Base-by-base conservation (phyloP, 169 alveolate species). In the Eimeria sp. region DNA sequence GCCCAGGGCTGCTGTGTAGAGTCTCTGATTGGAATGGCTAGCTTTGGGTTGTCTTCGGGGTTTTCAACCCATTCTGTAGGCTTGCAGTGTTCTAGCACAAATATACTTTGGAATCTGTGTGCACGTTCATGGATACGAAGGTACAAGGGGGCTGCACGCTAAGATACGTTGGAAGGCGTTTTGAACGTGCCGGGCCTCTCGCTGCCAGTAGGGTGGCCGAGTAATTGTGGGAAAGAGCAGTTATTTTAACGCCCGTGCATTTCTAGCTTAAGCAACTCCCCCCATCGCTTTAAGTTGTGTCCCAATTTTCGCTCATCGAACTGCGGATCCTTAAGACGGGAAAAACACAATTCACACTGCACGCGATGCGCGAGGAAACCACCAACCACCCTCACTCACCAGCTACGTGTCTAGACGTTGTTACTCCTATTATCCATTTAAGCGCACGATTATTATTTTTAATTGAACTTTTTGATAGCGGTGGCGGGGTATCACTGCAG, bases 371-470 rank as follows among this genome's bases (percentile, higher is more conserved):
- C 63, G 58, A 11, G 86, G 45, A 16, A 75, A 45, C 86, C 86
- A 75, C 86, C 86, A 5, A 75, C 54, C 86, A 43, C n/a, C 54
- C 9, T 22, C 63, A 22, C 30, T 43, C 78, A 45, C 86, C 86
- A 75, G 86, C 86, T 61, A 58, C 86, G 61, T 47, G 86, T 75
- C 86, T 75, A 1, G 86, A 75, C 61, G 45, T 75, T 75, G 27
- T 75, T 75, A 7, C 86, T 20, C 58, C n/a, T 7, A 0, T 75
- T 75, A 43, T 4, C 86, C 30, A 14, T 6, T 9, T 7, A 13
- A 47, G 9, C 5, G 0, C 16, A 20, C 43, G 22, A 13, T 75
- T 75, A 34, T 3, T 16, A 47, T 4, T 18, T 75, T 75, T 18
- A 75, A 20, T 75, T 75, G 61, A 30, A 11, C 16, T 75, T 43